Evolutionary conservation across 2,329 filamentous ascomycete species (phyloP).

Genomic region (Xylariales sp.): DNA sequence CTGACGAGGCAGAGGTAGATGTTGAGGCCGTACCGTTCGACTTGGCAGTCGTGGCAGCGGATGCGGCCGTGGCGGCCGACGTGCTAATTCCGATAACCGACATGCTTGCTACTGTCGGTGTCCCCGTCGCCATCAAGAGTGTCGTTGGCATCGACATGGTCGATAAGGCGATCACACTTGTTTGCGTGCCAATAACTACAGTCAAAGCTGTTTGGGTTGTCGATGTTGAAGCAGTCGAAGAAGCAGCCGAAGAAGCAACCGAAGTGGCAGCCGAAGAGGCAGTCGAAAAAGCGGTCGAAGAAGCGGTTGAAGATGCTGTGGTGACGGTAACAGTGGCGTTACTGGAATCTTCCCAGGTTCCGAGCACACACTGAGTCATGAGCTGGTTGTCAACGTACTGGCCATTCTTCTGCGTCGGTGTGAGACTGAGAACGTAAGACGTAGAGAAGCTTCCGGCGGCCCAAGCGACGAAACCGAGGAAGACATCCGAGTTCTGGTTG

Average conservation of each 20-base stretch:
- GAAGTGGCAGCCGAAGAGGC: conserved; percentile 1
- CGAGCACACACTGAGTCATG: conserved; percentile 37
- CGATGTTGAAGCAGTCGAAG: neutral
- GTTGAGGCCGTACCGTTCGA: too few species aligned
- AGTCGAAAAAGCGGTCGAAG: neutral
- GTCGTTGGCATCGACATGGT: conserved; percentile 7
- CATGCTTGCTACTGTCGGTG: conserved; percentile 6
- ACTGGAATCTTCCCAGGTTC: conserved; percentile 23
- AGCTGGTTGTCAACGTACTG: conserved; percentile 33
- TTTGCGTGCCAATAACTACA: neutral
- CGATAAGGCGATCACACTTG: neutral
- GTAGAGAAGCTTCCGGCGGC: conserved; percentile 38
- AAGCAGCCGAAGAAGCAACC: conserved; percentile 3
- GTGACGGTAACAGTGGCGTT: conserved; percentile 3
- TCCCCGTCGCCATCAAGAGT: conserved; percentile 12
- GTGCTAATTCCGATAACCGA: neutral
- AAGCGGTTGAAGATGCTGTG: neutral
- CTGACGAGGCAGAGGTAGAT: neutral
- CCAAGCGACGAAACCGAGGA: conserved; percentile 42
- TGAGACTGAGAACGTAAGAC: conserved; percentile 38
- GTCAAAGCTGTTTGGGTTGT: neutral
- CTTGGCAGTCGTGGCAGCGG: too few species aligned
- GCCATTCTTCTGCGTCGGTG: conserved; percentile 28
- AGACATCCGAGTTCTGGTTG: conserved; percentile 41
- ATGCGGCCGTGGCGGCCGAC: neutral